Base-by-base conservation (phyloP, 2,329 filamentous ascomycete species). In the Fusarium zealandicum region DNA sequence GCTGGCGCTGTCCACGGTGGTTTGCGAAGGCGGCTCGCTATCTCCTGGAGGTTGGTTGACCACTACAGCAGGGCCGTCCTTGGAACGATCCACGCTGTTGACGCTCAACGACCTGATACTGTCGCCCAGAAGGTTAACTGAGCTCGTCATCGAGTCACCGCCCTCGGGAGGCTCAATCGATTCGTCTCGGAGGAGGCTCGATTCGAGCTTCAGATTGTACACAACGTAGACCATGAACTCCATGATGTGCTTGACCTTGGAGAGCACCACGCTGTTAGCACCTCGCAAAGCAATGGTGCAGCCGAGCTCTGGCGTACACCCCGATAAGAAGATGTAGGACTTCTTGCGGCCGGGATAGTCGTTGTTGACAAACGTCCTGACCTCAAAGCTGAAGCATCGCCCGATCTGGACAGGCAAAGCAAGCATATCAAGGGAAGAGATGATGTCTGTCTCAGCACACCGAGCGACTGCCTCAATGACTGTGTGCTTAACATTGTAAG, bases 161-260 rank as follows among this genome's bases (percentile, higher is more conserved):
- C 81, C 77, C 22, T 84, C 81, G 1, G 92, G 92, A 17, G 96
- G 88, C 57, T 93, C 85, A 13, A 96, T 89, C 64, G 92, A 96
- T 67, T 96, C 93, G 71, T 99, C 95, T 45, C 91, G 85, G 83
- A 99, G 90, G 38, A 99, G 79, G 65, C 90, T 96, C 2, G 95
- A 96, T 75, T 99, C 95, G 12, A 99, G 82, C 70, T 96, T 96
- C 46, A 99, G 80, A 67, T 97, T 99, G 75, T 99, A 99, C 11
- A 98, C 93, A 16, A 99, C 96, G 65, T 98, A 99, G 31, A 96
- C 90, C 93, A 99, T 97, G 70, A 99, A 98, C 70, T 99, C 95
- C 10, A 93, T 95, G 63, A 99, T 95, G 45, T 87, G 85, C 75
- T 99, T 99, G 73, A 99, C 86, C 65, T 87, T 90, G 2, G 86